Percentiles rank a stretch among this genome's conserved stretches.
These are phyloP conservation scores for Sugiyamaella paludigena DNA, from an alignment of 1,139 yeast genomes.

Conservation along the genomic window DNA sequence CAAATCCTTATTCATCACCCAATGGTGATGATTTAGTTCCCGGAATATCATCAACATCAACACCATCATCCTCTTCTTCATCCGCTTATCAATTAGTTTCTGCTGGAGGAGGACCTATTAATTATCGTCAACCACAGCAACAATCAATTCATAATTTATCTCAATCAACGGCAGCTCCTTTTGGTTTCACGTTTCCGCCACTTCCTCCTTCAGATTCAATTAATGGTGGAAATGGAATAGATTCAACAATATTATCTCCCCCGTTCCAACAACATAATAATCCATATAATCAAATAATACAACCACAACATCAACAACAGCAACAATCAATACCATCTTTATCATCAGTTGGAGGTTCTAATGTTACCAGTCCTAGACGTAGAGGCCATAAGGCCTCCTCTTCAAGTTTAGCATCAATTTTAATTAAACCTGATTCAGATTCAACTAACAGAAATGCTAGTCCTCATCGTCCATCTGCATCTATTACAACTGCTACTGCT, in stretches of 20 bases:
- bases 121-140: not conserved
- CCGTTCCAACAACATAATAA: not conserved
- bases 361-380: not conserved
- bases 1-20: too few species aligned
- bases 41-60: slow-evolving; percentile 1
- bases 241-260: not conserved
- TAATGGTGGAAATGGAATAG: not conserved
- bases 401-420: slow-evolving; percentile 4
- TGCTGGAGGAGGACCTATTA: not conserved
- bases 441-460: slow-evolving; percentile 7
- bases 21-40: too few species aligned
- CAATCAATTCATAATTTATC: slow-evolving; percentile 4
- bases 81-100: slow-evolving; percentile 11
- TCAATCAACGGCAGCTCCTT: slow-evolving; percentile 12
- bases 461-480: slow-evolving; percentile 16
- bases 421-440: slow-evolving; percentile 4
- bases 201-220: slow-evolving; percentile 1
- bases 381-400: slow-evolving; percentile 9
- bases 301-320: not conserved
- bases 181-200: slow-evolving; percentile 13
- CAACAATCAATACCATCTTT: not conserved
- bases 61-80: slow-evolving; percentile 3
- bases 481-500: slow-evolving; percentile 18
- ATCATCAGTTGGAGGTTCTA: not conserved
- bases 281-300: not conserved